Conservation (phyloP, 441 rosid genomes). For the Adansonia grandidieri region DNA sequence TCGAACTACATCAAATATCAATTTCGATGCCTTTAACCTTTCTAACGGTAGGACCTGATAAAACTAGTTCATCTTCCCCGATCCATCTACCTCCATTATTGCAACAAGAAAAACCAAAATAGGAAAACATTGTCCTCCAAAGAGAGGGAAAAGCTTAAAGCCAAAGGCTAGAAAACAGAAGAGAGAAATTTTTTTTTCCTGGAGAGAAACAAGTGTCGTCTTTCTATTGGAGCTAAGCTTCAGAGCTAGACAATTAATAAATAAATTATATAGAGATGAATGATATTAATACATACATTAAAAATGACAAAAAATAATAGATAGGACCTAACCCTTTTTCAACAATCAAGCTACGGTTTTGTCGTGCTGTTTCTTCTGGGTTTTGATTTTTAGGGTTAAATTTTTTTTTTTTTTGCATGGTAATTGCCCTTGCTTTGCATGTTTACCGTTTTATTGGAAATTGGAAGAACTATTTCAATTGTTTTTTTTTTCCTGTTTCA, state of each 20-base stretch:
- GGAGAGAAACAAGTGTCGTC: conserved; percentile 17
- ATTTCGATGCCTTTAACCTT: no score
- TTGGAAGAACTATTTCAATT: neutral
- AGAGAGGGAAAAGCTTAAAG: conserved; percentile 28
- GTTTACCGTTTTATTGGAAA: neutral
- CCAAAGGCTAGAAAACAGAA: conserved; percentile 2
- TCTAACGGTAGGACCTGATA: no score
- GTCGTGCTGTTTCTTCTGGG: conserved; percentile 10
- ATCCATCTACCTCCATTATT: no score
- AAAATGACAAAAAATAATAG: no score
- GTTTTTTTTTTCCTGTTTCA: neutral
- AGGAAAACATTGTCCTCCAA: conserved; percentile 21
- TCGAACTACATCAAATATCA: no score
- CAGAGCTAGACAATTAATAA: conserved; percentile 29
- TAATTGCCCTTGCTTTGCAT: conserved; percentile 24
- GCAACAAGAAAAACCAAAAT: neutral
- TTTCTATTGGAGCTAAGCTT: conserved; percentile 26
- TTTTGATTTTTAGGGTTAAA: conserved; percentile 44
- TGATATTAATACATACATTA: no score
- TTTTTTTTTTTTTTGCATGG: conserved; percentile 22
- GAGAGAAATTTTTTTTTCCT: neutral
- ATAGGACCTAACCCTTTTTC: no score
- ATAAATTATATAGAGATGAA: no score
- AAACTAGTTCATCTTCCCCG: no score
- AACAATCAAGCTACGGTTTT: conserved; percentile 38